Conservation (phyloP, 1,284 basidiomycete genomes). For the Vanrija sp. region DNA sequence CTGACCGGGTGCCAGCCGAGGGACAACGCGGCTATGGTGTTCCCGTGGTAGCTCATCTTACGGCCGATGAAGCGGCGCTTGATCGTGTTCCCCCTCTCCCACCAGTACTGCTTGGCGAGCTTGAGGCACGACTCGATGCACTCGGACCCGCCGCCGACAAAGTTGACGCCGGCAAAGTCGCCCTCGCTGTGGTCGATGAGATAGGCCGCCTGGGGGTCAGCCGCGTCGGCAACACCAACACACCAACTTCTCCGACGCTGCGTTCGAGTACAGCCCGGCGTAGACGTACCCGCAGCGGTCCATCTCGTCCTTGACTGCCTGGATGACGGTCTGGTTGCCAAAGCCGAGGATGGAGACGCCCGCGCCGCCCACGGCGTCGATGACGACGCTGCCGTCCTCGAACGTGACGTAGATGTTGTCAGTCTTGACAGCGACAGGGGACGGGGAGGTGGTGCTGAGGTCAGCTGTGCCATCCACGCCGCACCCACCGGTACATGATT, state of each 20-base stretch:
- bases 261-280: background rate
- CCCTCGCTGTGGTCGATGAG: background rate
- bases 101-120: slow-evolving; percentile 41
- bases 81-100: slow-evolving; percentile 64
- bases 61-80: slow-evolving; percentile 76
- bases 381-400: background rate
- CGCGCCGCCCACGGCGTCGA: background rate
- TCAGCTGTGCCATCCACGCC: too few species aligned
- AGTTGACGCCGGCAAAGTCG: background rate
- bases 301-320: background rate
- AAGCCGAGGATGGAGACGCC: background rate
- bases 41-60: slow-evolving; percentile 75
- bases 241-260: background rate
- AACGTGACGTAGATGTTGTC: background rate
- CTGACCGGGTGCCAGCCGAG: slow-evolving; percentile 16
- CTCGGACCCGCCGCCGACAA: slow-evolving; percentile 21
- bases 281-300: background rate
- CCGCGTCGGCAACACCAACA: too few species aligned
- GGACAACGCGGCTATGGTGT: slow-evolving; percentile 57
- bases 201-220: background rate
- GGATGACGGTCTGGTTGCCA: background rate
- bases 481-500: too few species aligned
- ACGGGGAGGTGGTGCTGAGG: too few species aligned
- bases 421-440: background rate
- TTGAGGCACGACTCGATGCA: slow-evolving; percentile 35